Base-by-base conservation (phyloP, 257 asterid genomes). In the Scutellaria baicalensis region DNA sequence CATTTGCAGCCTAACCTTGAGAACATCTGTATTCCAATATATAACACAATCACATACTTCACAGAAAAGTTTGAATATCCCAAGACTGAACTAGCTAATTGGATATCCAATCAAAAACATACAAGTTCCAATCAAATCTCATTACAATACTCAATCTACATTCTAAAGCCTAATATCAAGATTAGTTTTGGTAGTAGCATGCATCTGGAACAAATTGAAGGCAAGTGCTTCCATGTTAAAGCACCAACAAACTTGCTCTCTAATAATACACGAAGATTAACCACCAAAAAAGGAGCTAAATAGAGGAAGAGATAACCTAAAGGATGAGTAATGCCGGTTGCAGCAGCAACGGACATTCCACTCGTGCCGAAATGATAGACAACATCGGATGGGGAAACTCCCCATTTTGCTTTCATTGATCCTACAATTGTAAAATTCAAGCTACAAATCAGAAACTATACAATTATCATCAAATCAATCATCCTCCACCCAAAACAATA, bases 1-100 rank as follows among this genome's bases (percentile, higher is more conserved):
- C 99, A 93, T 93, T 83, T 93, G 99, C 88, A 93, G 86, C 81
- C 99, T 83, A 68, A 93, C 96, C 86, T 93, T 91, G 80, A 93
- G 84, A 73, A 93, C 99, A 86, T 93, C 96, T 93, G 91, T 75
- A 84, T 68, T 35, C 61, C 71, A 78, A 75, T 48, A 61, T 40
- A n/a, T 63, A 78, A 57, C 71, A 55, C 21, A 66, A 77, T 76
- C 75, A 78, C 75, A 60, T 43, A 64, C 56, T 77, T 50, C 63
- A 55, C 56, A 45, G 5, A 39, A 75, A 56, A 47, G 64, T 20
- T 43, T 8, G 7, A 49, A 71, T 50, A 36, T 51, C 20, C 48
- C 21, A 16, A 64, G 27, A 60, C 61, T 59, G n/a, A 40, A 14
- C 49, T 36, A 17, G 49, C 73, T 45, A 48, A 17, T 55, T 72